Base-by-base conservation (phyloP, 345 rosid species). In the Boechera retrofracta region DNA sequence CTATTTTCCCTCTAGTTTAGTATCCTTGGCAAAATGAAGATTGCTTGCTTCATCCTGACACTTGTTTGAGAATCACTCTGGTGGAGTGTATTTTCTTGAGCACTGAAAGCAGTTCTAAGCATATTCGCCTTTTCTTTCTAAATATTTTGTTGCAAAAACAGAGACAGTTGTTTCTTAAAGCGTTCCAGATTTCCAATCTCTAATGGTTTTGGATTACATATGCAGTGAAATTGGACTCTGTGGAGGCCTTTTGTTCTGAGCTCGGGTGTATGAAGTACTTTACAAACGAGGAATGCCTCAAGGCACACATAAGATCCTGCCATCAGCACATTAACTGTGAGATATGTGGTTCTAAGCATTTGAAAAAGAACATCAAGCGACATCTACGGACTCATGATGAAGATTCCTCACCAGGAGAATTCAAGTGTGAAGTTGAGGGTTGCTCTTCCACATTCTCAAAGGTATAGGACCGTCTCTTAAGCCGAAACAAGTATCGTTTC, bases 171-270 rank as follows among this genome's bases (percentile, higher is more conserved):
- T 24, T 21, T 42, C 16, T 6, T 33, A 3, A 18, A 24, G 41
- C 10, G 5, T 72, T 36, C 2, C 10, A n/a, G 0, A 12, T 44
- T 11, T 24, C 12, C 31, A 56, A 15, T 36, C 16, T 59, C 80
- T 77, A 16, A 82, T n/a, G 33, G 57, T 52, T 28, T 55, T 26
- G 44, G 44, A 38, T 60, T 53, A 13, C 28, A 41, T 7, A 41
- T 77, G 79, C 89, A 95, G 98, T 91, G 67, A 91, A 89, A 79
- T 66, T 91, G 48, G 89, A 91, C 49, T 77, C 84, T 0, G 81
- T 85, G 33, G 99, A 89, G 81, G 93, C 97, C 2, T 82, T 95
- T 71, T 92, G 99, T 80, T 69, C 89, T 0, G 96, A 95, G 56
- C 85, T 81, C 5, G 86, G 78, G 6, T 95, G 99, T 77, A 84